Base-by-base conservation (phyloP, 2,329 filamentous ascomycete species). In the Exophiala spinifera region DNA sequence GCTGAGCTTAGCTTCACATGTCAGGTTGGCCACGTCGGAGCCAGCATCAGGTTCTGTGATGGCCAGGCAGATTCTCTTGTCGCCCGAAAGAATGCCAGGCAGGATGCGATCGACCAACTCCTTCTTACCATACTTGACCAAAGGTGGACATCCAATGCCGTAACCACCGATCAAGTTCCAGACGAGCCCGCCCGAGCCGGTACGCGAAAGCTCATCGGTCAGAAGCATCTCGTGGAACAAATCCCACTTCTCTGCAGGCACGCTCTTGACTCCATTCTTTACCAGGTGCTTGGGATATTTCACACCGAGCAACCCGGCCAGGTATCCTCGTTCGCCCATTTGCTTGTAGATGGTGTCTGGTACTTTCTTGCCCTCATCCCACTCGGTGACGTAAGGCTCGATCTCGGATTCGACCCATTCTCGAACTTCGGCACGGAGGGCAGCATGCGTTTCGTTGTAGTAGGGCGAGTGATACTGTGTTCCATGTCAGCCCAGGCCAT, bases 151-250 rank as follows among this genome's bases (percentile, higher is more conserved):
- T 55, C 94, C 94, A 63, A 99, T 99, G 51, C 91, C 92, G 69
- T 89, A 96, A n/a, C 94, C 94, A 64, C 92, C 94, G 60, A 97
- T 87, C 66, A 97, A 77, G 72, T 96, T 96, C 94, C 94, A 97
- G 19, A 97, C 91, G 61, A 97, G 87, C 55, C 94, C 94, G 66
- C 94, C 94, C 45, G 89, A 95, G 52, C 87, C 94, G 47, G 85
- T 79, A 51, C 94, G 89, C 36, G 89, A 95, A 42, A 99, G 77
- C 80, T 99, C 94, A 65, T 99, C 94, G 1, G 92, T 97, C 56
- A 99, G 70, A 42, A 97, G 80, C 83, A 97, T 82, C 80, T 99
- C 94, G 75, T 99, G 94, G 85, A 97, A 99, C 42, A 95, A 83
- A 76, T 99, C 94, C 92, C 92, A 99, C 70, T 94, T 86, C 75